Conservation (phyloP, 1,284 basidiomycete genomes). For the Fereydounia khargensis region DNA sequence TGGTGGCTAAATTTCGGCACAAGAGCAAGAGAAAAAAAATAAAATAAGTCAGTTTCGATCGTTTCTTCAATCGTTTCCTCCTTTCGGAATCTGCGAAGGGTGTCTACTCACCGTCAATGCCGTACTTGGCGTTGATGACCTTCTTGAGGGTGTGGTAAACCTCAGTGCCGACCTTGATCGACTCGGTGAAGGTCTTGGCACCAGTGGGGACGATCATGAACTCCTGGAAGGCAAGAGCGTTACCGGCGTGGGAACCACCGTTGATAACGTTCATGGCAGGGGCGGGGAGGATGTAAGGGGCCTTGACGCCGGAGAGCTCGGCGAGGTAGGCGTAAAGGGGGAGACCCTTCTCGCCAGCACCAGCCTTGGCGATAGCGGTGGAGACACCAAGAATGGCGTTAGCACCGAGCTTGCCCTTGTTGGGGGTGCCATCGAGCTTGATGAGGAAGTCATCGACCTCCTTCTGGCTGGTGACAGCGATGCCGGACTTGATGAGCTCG, state of each 20-base stretch:
- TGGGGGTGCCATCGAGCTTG: conserved; percentile 93
- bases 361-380: conserved; percentile 92
- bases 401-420: conserved; percentile 99
- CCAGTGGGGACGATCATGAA: conserved; percentile 99
- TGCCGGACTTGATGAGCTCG: conserved; percentile 78
- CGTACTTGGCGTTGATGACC: conserved; percentile 98
- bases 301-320: conserved; percentile 86
- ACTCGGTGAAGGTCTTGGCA: conserved; percentile 96
- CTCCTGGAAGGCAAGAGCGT: conserved; percentile 81
- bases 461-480: conserved; percentile 88
- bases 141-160: conserved; percentile 98
- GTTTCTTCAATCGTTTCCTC: too few relatives aligned
- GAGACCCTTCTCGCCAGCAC: conserved; percentile 69
- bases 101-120: conserved; percentile 73
- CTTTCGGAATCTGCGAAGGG: too few relatives aligned
- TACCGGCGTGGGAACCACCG: conserved; percentile 98
- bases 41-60: too few relatives aligned
- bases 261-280: conserved; percentile 98
- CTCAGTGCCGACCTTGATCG: conserved; percentile 97
- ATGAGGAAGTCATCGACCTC: conserved; percentile 97
- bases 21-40: background rate
- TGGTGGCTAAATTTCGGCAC: conserved; percentile 67
- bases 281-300: conserved; percentile 72
- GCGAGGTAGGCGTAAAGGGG: conserved; percentile 97
- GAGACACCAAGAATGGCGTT: conserved; percentile 99